Conservation (phyloP, 192 early-diverging fungal species). For the Haplosporangium gracile region DNA sequence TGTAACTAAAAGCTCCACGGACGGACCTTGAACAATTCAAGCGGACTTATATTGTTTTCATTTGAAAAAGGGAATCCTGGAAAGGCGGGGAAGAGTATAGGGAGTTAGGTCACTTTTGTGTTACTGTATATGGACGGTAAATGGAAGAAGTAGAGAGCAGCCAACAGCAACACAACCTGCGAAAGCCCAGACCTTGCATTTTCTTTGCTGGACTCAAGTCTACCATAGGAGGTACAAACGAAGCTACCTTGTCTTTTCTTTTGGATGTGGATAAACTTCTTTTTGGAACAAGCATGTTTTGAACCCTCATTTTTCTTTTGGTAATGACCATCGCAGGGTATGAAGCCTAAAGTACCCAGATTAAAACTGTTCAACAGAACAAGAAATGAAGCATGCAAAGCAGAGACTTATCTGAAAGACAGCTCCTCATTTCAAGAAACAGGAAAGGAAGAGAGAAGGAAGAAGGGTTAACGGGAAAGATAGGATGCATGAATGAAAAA, state of each 20-base stretch:
- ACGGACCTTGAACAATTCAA: not conserved
- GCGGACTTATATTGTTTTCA: not conserved
- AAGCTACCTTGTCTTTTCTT: too few relatives aligned
- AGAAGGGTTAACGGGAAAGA: not conserved
- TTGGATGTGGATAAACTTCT: too few relatives aligned
- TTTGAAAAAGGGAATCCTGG: conserved; percentile 3
- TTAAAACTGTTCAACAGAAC: too few relatives aligned
- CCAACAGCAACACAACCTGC: not conserved
- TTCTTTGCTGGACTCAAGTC: not conserved
- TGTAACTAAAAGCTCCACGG: not conserved
- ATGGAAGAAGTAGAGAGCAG: not conserved
- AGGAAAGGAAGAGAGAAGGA: too few relatives aligned
- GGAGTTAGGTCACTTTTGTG: not conserved
- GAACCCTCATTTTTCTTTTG: too few relatives aligned
- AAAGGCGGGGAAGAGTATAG: not conserved
- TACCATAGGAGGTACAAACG: not conserved
- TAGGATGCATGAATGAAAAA: conserved; percentile 9
- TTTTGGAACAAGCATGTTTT: too few relatives aligned
- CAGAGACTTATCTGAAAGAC: too few relatives aligned
- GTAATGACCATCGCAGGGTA: too few relatives aligned
- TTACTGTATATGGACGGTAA: not conserved
- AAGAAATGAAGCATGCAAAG: too few relatives aligned
- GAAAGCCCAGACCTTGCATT: conserved; percentile 8
- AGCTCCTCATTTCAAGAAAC: too few relatives aligned
- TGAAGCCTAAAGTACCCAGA: too few relatives aligned